phyloP scores from a whole-genome alignment of 805 yeast genomes.

The Saturnispora mendoncae region DNA sequence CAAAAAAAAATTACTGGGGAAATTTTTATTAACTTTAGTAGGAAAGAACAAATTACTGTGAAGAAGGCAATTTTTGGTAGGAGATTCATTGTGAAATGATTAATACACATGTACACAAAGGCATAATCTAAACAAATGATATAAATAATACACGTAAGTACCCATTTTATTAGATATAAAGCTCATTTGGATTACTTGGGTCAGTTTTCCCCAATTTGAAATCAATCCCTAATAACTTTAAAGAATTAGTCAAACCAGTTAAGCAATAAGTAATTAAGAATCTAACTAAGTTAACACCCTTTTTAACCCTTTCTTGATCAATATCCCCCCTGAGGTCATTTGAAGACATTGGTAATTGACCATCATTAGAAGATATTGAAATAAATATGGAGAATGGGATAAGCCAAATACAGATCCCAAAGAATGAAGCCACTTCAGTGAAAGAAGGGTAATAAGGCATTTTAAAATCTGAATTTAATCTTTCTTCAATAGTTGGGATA shows the following conservation, averaged over 20 bases:
- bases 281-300: slow-evolving; percentile 61
- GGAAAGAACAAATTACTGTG: no score
- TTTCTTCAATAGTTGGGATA: slow-evolving; percentile 57
- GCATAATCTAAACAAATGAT: no score
- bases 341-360: slow-evolving; percentile 54
- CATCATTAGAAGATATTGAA: slow-evolving; percentile 85
- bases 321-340: slow-evolving; percentile 20
- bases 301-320: slow-evolving; percentile 24
- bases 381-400: slow-evolving; percentile 90
- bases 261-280: slow-evolving; percentile 48
- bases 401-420: slow-evolving; percentile 89
- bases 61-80: no score
- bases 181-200: slow-evolving; percentile 23
- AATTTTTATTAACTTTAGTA: no score
- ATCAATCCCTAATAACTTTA: slow-evolving; percentile 58
- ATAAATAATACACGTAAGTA: background rate
- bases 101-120: no score
- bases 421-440: slow-evolving; percentile 88
- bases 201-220: slow-evolving; percentile 22
- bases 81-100: no score
- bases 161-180: slow-evolving; percentile 17
- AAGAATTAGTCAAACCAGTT: slow-evolving; percentile 35
- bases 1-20: no score
- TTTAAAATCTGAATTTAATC: slow-evolving; percentile 48
- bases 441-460: slow-evolving; percentile 72